Percentiles rank a stretch among this genome's conserved stretches.
Conservation (phyloP, 2,329 filamentous ascomycete species). For the Parasarocladium wereldwijsianum region DNA sequence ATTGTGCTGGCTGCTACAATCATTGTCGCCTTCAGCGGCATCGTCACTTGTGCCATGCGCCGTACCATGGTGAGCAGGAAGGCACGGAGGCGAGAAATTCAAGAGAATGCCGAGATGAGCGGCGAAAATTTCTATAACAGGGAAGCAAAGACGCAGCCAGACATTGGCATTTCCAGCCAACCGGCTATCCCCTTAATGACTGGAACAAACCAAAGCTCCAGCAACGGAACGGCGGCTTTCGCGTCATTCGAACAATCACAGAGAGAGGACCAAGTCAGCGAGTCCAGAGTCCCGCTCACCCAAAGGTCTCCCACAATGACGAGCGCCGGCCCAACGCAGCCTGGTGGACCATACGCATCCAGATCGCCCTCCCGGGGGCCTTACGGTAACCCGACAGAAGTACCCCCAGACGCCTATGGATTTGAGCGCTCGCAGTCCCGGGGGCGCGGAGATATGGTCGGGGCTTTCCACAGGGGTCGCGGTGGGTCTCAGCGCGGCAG, state of each 20-base stretch:
- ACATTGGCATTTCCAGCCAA: conserved; percentile 25
- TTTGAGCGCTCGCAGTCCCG: conserved; percentile 33
- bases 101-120: conserved; percentile 93
- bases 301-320: conserved; percentile 19
- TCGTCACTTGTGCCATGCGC: conserved; percentile 91
- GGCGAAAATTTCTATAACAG: conserved; percentile 81
- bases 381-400: conserved; percentile 44
- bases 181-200: conserved; percentile 44
- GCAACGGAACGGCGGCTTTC: conserved; percentile 37
- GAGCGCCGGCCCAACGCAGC: conserved; percentile 1
- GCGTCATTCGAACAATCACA: conserved; percentile 55
- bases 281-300: conserved; percentile 60
- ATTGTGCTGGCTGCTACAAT: conserved; percentile 83
- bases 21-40: conserved; percentile 62
- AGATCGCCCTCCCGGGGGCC: conserved; percentile 39
- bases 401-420: conserved; percentile 28
- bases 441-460: conserved; percentile 32
- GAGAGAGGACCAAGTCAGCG: conserved; percentile 45
- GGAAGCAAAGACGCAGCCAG: conserved; percentile 35
- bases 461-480: conserved; percentile 27
- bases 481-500: conserved; percentile 31
- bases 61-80: conserved; percentile 83
- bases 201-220: conserved; percentile 33
- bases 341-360: conserved; percentile 8
- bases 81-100: conserved; percentile 82